These are phyloP conservation scores for Craspedostauros australis DNA, from an alignment of 108 stramenopile species.

Conservation along the genomic window DNA sequence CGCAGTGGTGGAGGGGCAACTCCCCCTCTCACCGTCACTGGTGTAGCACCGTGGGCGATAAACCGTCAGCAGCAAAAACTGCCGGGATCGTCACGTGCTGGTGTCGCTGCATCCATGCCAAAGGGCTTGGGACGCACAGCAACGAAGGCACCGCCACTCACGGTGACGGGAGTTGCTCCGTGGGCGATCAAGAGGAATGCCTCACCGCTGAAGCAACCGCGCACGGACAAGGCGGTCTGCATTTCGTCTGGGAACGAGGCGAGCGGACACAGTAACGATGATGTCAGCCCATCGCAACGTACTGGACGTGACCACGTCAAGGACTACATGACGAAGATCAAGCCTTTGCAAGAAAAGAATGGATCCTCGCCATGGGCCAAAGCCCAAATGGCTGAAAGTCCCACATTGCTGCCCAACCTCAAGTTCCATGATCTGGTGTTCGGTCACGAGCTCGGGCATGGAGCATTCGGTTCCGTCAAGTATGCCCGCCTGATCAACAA, in stretches of 20 bases:
- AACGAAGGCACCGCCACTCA: constrained; percentile 38
- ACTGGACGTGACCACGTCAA: constrained; percentile 15
- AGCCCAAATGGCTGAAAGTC: constrained; percentile 71
- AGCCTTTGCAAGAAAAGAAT: constrained; percentile 39
- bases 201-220: too few relatives aligned
- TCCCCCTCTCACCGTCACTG: constrained; percentile 62
- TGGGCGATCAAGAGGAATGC: constrained; percentile 46
- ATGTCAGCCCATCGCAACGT: background rate
- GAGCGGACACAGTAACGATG: background rate
- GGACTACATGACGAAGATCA: constrained; percentile 54
- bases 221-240: background rate
- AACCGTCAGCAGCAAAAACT: background rate
- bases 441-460: constrained; percentile 87
- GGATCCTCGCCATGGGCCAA: constrained; percentile 69
- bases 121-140: too few relatives aligned
- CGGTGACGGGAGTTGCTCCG: constrained; percentile 61
- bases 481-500: constrained; percentile 86
- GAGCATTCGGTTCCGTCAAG: constrained; percentile 84
- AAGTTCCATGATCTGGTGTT: constrained; percentile 98
- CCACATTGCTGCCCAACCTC: constrained; percentile 78
- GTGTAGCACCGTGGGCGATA: constrained; percentile 76
- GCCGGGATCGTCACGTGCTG: background rate
- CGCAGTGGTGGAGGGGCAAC: background rate
- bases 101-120: background rate
- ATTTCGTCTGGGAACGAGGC: background rate